Conservation (phyloP, 1,139 yeast genomes). For the Suhomyces panamericanus region DNA sequence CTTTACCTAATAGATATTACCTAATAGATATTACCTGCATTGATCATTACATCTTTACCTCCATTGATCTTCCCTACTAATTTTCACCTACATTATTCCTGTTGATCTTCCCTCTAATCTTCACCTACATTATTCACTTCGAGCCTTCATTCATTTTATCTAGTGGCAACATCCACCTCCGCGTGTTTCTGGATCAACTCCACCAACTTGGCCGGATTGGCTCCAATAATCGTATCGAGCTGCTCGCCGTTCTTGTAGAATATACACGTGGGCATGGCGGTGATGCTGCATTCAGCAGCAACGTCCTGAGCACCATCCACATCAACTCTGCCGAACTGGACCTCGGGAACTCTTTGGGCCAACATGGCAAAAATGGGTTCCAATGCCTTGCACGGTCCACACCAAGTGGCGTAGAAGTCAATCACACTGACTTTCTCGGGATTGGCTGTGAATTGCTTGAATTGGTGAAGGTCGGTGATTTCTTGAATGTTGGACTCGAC, state of each 20-base stretch:
- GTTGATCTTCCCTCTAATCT: too few relatives aligned
- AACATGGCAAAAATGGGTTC: slow-evolving; percentile 40
- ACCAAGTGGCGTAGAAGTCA: slow-evolving; percentile 49
- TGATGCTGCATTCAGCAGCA: slow-evolving; percentile 31
- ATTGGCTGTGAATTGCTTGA: slow-evolving; percentile 22
- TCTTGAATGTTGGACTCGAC: slow-evolving; percentile 10
- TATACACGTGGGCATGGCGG: slow-evolving; percentile 40
- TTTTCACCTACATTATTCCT: too few relatives aligned
- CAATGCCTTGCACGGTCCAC: slow-evolving; percentile 48
- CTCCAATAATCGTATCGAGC: slow-evolving; percentile 34
- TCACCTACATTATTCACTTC: too few relatives aligned
- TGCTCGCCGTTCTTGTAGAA: slow-evolving; percentile 36
- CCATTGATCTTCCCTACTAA: too few relatives aligned
- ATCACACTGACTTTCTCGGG: slow-evolving; percentile 35
- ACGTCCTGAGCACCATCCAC: slow-evolving; percentile 35
- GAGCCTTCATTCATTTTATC: too few relatives aligned
- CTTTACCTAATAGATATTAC: too few relatives aligned
- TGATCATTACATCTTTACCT: neutral
- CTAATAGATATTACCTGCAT: too few relatives aligned
- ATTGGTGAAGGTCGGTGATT: slow-evolving; percentile 17
- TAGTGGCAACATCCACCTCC: slow-evolving; percentile 22
- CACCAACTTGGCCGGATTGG: slow-evolving; percentile 32
- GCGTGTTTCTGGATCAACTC: slow-evolving; percentile 25
- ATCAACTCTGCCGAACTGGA: slow-evolving; percentile 39
- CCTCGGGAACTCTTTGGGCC: slow-evolving; percentile 41